A percentile compares a stretch with the other conserved stretches of the same genome.
Evolutionary conservation across 129 eudicot genomes (phyloP).

Genomic region (Artemisia argyi): DNA sequence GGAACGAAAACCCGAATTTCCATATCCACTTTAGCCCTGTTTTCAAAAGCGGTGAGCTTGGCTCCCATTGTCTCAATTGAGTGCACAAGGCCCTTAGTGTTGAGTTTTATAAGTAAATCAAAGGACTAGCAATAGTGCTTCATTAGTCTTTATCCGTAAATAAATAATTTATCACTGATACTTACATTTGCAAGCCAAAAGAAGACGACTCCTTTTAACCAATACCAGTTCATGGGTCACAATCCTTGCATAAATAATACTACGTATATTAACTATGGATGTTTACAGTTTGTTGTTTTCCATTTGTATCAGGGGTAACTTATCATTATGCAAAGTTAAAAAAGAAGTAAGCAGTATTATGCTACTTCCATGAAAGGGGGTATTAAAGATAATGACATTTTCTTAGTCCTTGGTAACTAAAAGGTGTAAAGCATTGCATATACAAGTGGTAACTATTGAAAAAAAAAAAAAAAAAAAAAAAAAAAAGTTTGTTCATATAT

Average conservation of each 20-base stretch:
- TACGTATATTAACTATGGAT: not conserved
- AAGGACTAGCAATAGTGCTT: not conserved
- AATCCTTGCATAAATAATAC: not conserved
- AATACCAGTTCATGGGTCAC: constrained; percentile 1
- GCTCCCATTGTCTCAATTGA: constrained; percentile 27
- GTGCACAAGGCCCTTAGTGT: constrained; percentile 10
- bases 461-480: too few relatives aligned
- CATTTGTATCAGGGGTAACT: constrained; percentile 11
- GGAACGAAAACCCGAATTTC: constrained; percentile 44
- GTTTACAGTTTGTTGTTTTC: not conserved
- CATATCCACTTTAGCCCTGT: constrained; percentile 38
- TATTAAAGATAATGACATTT: not conserved
- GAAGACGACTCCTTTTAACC: not conserved
- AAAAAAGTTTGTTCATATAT: too few relatives aligned
- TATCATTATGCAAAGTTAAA: too few relatives aligned
- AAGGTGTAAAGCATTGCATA: not conserved
- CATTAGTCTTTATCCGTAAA: constrained; percentile 4
- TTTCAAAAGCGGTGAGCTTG: constrained; percentile 30
- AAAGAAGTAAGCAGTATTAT: not conserved
- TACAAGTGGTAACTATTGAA: not conserved
- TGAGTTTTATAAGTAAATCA: not conserved
- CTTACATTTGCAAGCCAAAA: constrained; percentile 15
- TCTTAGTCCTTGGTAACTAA: not conserved
- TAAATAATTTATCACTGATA: constrained; percentile 19
- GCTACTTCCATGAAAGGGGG: constrained; percentile 9